Evolutionary conservation across 2,329 filamentous ascomycete species (phyloP), one percentile per base, ranked within the genome.

Genomic region (Pseudogymnoascus sp.): DNA sequence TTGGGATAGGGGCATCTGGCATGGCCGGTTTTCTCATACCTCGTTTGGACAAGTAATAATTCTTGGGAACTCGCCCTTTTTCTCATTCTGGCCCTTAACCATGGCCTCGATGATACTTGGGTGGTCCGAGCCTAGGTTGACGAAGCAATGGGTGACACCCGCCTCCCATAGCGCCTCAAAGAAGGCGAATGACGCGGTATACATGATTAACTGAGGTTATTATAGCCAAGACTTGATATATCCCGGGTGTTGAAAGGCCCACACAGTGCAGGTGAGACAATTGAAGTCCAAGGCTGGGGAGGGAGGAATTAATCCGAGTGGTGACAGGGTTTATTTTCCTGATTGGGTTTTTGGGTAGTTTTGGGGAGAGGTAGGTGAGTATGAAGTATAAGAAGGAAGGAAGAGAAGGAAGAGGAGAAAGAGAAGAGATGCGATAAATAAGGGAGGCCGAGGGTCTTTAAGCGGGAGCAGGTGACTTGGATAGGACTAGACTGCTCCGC

Each of bases 21-120:
- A 9, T 10, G 11, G 40, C 15, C 10, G 19, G 2, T n/a, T 53
- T 4, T 33, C 9, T 56, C 64, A 19, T 75, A 86, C 84, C 78
- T 90, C 87, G 69, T 89, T 89, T 1, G 87, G 87, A 72, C 86
- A 89, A 50, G 88, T 90, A 60, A 90, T 86, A 66, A 89, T 86
- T 63, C 77, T 80, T 3, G 87, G 87, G 68, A 89, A 89, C 38
- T 81, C 72, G 33, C 79, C 79, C 59, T 80, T 79, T 70, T 84
- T 85, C 71, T 89, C 87, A 68, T 84, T 84, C 70, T 89, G 85
- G 59, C 86, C 86, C 70, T 88, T 88, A 68, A 89, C 84, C 67
- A 90, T 89, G 3, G 88, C 88, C 72, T 91, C 88, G 21, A 90
- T 82, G 68, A 91, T 88, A 21, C 83, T 84, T 1, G 87, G 88